Conservation (phyloP, 257 asterid genomes). For the Nicotiana tomentosiformis region DNA sequence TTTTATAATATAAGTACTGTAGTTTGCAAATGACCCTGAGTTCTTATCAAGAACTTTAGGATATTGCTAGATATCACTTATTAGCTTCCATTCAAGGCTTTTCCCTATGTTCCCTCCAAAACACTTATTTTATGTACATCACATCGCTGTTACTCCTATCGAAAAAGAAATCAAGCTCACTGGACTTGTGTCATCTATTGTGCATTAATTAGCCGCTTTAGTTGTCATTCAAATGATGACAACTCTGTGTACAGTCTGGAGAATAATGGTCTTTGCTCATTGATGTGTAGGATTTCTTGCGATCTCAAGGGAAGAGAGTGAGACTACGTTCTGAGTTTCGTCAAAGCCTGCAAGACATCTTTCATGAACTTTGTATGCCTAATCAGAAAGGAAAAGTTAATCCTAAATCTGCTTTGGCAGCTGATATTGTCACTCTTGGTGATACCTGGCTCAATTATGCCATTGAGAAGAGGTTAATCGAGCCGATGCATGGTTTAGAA, state of each 20-base stretch:
- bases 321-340: slow-evolving; percentile 62
- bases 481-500: slow-evolving; percentile 63
- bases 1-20: background rate
- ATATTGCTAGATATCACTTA: background rate
- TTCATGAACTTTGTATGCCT: slow-evolving; percentile 57
- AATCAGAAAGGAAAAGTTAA: slow-evolving; percentile 36
- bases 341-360: slow-evolving; percentile 52
- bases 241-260: background rate
- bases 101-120: background rate
- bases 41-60: background rate
- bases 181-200: background rate
- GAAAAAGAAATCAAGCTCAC: background rate
- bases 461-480: slow-evolving; percentile 64
- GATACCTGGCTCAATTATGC: slow-evolving; percentile 87
- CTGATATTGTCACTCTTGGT: slow-evolving; percentile 80
- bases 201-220: background rate
- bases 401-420: slow-evolving; percentile 56
- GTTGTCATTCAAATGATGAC: background rate
- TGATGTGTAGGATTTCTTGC: slow-evolving; percentile 58
- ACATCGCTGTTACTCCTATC: background rate
- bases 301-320: slow-evolving; percentile 82
- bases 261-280: slow-evolving; percentile 9
- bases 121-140: background rate
- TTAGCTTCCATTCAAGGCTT: background rate
- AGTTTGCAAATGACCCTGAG: background rate